Conservation (phyloP, 2,329 filamentous ascomycete species). For the Xylariaceae sp. region DNA sequence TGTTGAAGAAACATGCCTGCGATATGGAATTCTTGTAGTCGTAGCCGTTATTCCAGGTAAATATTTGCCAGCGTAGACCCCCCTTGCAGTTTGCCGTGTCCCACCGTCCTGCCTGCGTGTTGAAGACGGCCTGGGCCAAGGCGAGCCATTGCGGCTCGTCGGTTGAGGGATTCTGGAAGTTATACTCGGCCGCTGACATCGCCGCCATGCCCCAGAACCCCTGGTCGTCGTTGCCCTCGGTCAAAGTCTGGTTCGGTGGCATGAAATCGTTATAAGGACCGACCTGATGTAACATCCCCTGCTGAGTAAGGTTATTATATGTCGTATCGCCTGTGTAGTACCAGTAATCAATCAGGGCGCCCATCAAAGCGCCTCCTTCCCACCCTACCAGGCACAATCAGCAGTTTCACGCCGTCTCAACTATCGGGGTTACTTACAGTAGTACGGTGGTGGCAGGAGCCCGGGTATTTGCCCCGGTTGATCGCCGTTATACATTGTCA, state of each 20-base stretch:
- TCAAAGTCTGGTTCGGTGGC: constrained; percentile 66
- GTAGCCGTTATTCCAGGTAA: constrained; percentile 75
- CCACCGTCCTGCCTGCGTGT: constrained; percentile 72
- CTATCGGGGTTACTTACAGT: constrained; percentile 40
- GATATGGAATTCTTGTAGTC: constrained; percentile 69
- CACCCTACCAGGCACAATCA: constrained; percentile 47
- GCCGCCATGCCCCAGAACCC: constrained; percentile 69
- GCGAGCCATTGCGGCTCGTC: constrained; percentile 63
- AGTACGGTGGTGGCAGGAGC: constrained; percentile 50
- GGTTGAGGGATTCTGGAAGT: constrained; percentile 56
- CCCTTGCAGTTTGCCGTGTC: constrained; percentile 65
- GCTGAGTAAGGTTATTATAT: constrained; percentile 64
- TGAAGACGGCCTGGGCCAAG: constrained; percentile 75
- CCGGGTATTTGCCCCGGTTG: constrained; percentile 49
- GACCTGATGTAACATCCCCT: constrained; percentile 70
- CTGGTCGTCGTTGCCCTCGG: constrained; percentile 71
- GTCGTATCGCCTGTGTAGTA: constrained; percentile 70
- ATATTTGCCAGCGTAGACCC: constrained; percentile 81
- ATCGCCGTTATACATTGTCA: constrained; percentile 46
- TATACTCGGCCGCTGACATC: constrained; percentile 66
- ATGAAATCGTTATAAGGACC: constrained; percentile 72
- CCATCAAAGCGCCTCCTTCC: constrained; percentile 71
- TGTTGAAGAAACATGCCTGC: constrained; percentile 59
- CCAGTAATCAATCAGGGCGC: constrained; percentile 76
- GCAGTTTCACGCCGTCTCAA: not conserved